Base-by-base conservation (phyloP, 2,329 filamentous ascomycete species). In the Xylariaceae sp. region DNA sequence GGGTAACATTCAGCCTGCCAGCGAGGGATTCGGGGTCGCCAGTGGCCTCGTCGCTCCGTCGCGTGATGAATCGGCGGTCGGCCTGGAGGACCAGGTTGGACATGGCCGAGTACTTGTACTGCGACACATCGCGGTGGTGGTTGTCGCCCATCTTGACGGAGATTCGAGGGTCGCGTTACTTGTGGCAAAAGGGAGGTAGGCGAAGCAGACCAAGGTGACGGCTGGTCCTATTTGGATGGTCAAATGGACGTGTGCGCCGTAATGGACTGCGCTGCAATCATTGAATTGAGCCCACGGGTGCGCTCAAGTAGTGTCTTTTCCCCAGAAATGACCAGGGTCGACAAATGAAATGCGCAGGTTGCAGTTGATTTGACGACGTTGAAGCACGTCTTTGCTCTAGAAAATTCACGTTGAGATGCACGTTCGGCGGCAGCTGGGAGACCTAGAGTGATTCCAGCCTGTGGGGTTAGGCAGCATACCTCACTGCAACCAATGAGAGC, bases 31-130 rank as follows among this genome's bases (percentile, higher is more conserved):
- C 94, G 45, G 94, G 95, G 69, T 99, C 94, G 63, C 94, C 94
- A 45, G 92, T 97, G 57, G 90, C 86, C 75, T 99, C 95, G 72
- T 99, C 92, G 62, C 86, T 90, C 64, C 90, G 85, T 69, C 94
- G 85, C 57, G 90, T 90, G 63, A 95, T 87, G 69, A 99, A 97
- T 63, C 94, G 87, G 75, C 91, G 87, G 77, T 99, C 94, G 76
- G 90, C 91, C 88, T 99, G 94, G 83, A 99, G 89, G 68, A 99
- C 94, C 90, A 99, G 87, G 84, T 99, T 99, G 76, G 94, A 99
- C 94, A 99, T 97, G 71, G 89, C 90, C 84, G 90, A 90, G 82
- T 96, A 96, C 74, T 96, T 96, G 82, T 95, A 96, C 74, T 96
- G 91, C 72, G 90, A 91, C 65, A 95, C 88, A 86, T 94, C 83